Percentiles rank a stretch among this genome's conserved stretches.
Evolutionary conservation across 768 basidiomycete genomes (phyloP).

Genomic region (Gloeostereum incarnatum): DNA sequence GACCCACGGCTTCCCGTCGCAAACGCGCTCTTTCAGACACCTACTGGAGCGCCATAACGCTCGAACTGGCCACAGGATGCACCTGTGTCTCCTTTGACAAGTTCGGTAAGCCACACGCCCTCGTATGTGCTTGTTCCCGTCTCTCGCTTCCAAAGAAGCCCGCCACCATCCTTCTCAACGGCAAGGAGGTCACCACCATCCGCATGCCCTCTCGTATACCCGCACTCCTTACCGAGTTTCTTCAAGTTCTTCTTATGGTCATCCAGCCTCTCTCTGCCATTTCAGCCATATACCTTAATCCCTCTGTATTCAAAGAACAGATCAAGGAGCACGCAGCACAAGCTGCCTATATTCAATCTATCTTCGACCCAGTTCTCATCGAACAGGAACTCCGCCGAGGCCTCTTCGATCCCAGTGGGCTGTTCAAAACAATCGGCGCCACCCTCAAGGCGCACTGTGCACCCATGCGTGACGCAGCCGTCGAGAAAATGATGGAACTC

Average conservation of each 20-base stretch:
- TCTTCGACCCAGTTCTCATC: conserved; percentile 78
- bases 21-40: conserved; percentile 66
- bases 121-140: conserved; percentile 46
- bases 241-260: conserved; percentile 75
- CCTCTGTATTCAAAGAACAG: conserved; percentile 48
- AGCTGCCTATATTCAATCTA: conserved; percentile 55
- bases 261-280: conserved; percentile 70
- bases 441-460: conserved; percentile 88
- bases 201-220: conserved; percentile 67
- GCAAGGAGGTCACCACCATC: conserved; percentile 39
- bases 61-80: conserved; percentile 75
- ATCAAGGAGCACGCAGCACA: conserved; percentile 56
- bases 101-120: conserved; percentile 42
- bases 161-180: conserved; percentile 33
- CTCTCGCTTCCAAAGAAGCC: conserved; percentile 21
- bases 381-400: conserved; percentile 72
- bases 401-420: conserved; percentile 68
- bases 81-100: conserved; percentile 74
- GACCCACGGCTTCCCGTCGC: conserved; percentile 64
- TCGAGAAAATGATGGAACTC: conserved; percentile 74
- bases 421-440: conserved; percentile 72
- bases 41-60: conserved; percentile 78
- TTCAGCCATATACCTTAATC: conserved; percentile 51
- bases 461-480: conserved; percentile 80
- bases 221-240: conserved; percentile 62